Conservation (phyloP, 257 asterid species). For the Lavandula angustifolia region DNA sequence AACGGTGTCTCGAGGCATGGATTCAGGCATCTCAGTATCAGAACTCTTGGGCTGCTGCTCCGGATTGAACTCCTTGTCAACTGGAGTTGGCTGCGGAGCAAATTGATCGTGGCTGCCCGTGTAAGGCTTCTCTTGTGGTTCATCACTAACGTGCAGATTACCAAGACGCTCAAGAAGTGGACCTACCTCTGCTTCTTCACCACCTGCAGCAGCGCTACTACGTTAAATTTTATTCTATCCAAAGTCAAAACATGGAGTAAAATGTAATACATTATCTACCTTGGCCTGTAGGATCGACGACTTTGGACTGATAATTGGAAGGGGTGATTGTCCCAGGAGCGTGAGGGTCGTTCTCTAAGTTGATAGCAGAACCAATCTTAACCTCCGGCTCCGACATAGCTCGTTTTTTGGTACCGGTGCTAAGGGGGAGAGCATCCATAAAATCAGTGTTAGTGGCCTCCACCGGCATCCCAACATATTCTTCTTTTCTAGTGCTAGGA, state of each 20-base stretch:
- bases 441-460: not conserved
- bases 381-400: constrained; percentile 21
- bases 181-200: constrained; percentile 43
- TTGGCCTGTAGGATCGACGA: constrained; percentile 52
- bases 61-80: constrained; percentile 13
- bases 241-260: too few relatives aligned
- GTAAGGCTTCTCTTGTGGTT: constrained; percentile 16
- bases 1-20: constrained; percentile 40
- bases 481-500: not conserved
- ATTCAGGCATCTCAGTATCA: constrained; percentile 35
- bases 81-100: constrained; percentile 39
- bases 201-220: constrained; percentile 32
- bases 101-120: constrained; percentile 65
- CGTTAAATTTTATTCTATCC: not conserved
- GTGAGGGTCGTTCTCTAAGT: constrained; percentile 51
- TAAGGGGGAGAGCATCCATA: not conserved
- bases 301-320: constrained; percentile 58
- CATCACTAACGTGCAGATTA: constrained; percentile 35
- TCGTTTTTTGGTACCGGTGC: not conserved
- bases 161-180: constrained; percentile 48
- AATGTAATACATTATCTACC: constrained; percentile 30
- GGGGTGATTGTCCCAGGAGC: constrained; percentile 13
- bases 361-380: constrained; percentile 28
- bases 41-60: constrained; percentile 32
- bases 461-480: not conserved